Evolutionary conservation across 305 asterid genomes (phyloP).

Genomic region (Caryopteris hybrid): DNA sequence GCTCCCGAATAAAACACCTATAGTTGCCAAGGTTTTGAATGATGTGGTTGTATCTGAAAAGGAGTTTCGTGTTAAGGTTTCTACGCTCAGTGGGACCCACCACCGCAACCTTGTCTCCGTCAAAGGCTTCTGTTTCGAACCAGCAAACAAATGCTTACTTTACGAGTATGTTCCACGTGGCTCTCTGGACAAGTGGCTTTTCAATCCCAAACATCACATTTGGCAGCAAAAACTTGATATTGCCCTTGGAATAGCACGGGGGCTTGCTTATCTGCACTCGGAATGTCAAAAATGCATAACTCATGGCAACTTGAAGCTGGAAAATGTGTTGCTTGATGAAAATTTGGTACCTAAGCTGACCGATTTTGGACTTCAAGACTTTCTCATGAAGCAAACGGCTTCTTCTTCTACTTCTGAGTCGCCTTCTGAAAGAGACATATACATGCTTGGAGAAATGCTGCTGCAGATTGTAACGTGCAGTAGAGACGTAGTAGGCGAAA

Average conservation of each 20-base stretch:
- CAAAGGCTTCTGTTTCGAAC: constrained; percentile 60
- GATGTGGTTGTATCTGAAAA: constrained; percentile 43
- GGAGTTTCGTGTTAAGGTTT: constrained; percentile 52
- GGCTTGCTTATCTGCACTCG: constrained; percentile 51
- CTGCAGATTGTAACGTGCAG: constrained; percentile 45
- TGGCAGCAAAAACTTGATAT: constrained; percentile 47
- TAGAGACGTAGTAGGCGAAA: constrained; percentile 35
- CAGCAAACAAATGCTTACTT: constrained; percentile 39
- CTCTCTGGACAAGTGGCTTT: constrained; percentile 57
- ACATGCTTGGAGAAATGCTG: constrained; percentile 51
- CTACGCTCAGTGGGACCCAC: constrained; percentile 54
- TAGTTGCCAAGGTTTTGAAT: constrained; percentile 46
- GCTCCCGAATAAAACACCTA: constrained; percentile 39
- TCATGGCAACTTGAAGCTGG: constrained; percentile 60
- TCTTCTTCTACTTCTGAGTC: constrained; percentile 37
- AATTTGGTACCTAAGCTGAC: constrained; percentile 54
- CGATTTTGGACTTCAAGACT: constrained; percentile 46
- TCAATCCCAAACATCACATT: constrained; percentile 14
- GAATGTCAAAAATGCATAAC: constrained; percentile 60
- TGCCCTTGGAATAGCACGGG: constrained; percentile 55
- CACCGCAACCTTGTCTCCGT: constrained; percentile 53
- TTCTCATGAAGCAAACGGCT: constrained; percentile 23
- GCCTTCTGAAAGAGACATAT: constrained; percentile 57
- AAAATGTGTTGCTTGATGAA: constrained; percentile 52
- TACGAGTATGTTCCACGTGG: constrained; percentile 55